Conservation (phyloP, 2,329 filamentous ascomycete species). For the Talaromyces sp. region DNA sequence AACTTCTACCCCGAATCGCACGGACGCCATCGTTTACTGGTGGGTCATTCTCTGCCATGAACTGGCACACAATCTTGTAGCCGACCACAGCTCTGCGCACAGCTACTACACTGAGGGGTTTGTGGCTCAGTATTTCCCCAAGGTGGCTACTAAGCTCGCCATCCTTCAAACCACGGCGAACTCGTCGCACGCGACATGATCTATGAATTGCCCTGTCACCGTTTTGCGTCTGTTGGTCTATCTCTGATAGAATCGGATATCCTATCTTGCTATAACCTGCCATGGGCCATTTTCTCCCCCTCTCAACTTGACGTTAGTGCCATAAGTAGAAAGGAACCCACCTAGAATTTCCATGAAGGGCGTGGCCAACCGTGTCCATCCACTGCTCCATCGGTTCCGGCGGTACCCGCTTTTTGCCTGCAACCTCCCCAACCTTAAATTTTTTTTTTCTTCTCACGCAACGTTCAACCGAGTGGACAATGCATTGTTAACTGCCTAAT, state of each 20-base stretch:
- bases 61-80: conserved; percentile 88
- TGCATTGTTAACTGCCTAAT: not conserved
- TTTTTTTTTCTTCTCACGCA: conserved; percentile 4
- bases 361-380: not conserved
- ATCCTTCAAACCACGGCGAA: conserved; percentile 8
- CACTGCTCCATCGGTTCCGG: conserved; percentile 18
- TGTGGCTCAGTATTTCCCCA: conserved; percentile 74
- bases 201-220: not conserved
- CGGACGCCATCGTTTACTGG: conserved; percentile 82
- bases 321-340: no score
- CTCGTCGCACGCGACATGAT: not conserved
- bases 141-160: conserved; percentile 63
- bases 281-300: not conserved
- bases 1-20: conserved; percentile 49
- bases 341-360: no score
- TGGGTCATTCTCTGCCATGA: conserved; percentile 96
- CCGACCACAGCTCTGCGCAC: conserved; percentile 74
- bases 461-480: not conserved
- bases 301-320: not conserved
- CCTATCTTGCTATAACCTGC: not conserved
- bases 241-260: not conserved
- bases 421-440: conserved; percentile 22
- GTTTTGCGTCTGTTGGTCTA: not conserved
- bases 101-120: conserved; percentile 84
- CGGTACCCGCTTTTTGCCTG: conserved; percentile 31